Conservation (phyloP, 2,329 filamentous ascomycete species). For the Acarospora socialis region DNA sequence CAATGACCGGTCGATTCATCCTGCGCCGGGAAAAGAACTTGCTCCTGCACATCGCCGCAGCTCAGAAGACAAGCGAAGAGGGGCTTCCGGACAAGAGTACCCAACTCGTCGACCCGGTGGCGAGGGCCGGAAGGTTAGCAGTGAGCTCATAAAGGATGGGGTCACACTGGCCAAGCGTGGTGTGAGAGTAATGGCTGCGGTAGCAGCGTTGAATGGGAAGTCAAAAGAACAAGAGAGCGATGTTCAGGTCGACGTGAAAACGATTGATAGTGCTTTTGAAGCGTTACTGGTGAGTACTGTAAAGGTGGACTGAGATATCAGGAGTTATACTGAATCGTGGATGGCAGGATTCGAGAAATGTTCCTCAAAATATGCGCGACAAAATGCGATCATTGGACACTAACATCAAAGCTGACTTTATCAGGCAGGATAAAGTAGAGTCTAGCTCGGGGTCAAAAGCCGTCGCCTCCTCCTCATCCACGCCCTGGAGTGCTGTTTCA, state of each 20-base stretch:
- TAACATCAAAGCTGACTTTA: slow-evolving; percentile 90
- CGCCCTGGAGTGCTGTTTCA: slow-evolving; percentile 26
- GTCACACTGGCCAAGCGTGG: slow-evolving; percentile 31
- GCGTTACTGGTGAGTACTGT: slow-evolving; percentile 43
- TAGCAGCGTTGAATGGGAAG: slow-evolving; percentile 47
- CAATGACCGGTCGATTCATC: too few relatives aligned
- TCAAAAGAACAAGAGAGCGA: slow-evolving; percentile 29
- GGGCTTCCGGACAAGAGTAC: slow-evolving; percentile 1
- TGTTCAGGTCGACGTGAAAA: slow-evolving; percentile 34
- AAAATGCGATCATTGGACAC: slow-evolving; percentile 85
- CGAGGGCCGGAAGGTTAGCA: slow-evolving; percentile 23
- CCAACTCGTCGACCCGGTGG: slow-evolving; percentile 6
- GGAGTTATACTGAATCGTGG: slow-evolving; percentile 43
- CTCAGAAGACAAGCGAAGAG: slow-evolving; percentile 3
- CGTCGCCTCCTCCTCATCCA: slow-evolving; percentile 34
- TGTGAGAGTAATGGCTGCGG: slow-evolving; percentile 47
- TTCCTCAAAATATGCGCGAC: slow-evolving; percentile 82
- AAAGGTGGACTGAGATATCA: too few relatives aligned
- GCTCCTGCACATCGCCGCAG: too few relatives aligned
- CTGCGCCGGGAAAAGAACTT: too few relatives aligned
- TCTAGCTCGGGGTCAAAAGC: slow-evolving; percentile 47
- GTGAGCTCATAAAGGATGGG: slow-evolving; percentile 17
- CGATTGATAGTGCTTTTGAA: slow-evolving; percentile 50
- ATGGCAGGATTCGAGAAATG: slow-evolving; percentile 70
- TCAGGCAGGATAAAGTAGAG: slow-evolving; percentile 80